Base-by-base conservation (phyloP, 1,139 yeast genomes). In the Kurtzmaniella quercitrusa region DNA sequence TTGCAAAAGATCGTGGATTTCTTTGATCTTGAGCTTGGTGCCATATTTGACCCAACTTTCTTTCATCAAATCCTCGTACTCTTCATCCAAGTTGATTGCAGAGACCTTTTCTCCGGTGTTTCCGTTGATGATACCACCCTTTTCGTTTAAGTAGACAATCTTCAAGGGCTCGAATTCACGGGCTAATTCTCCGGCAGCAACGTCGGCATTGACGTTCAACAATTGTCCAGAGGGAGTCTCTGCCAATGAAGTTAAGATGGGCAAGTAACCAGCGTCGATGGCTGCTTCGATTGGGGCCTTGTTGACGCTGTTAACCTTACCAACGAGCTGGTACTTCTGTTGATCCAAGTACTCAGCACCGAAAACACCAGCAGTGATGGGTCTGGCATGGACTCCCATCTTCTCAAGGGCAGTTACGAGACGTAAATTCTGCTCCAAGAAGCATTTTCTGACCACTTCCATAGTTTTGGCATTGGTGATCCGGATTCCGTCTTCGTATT, bases 31-130 rank as follows among this genome's bases (percentile, higher is more conserved):
- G 66, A 93, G 78, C 70, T 93, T 93, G 50, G 99, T 93, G 55
- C 99, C 99, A 65, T 93, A 93, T 66, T 93, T 93, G 54, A 93
- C 98, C 99, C 99, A 93, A 38, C 95, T 80, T 68, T 94, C 89
- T 63, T 89, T 86, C 82, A 93, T 73, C 57, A 93, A 73, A 46
- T 79, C 87, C 37, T 91, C 97, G 60, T 86, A 93, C 69, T 93
- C 98, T 70, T 93, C 98, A 61, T 93, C 98, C 58, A 93, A 77
- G 63, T 93, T 93, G 64, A 93, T 94, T 45, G 79, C 85, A 44
- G 95, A 84, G 50, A 93, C 82, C 63, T 87, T 90, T 63, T 91
- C 96, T 41, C 94, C 93, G 23, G 96, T 86, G 54, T 77, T 81
- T 45, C 98, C 98, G 60, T 93, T 90, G 59, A 89, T 82, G 51